Conservation (phyloP, 2,329 filamentous ascomycete genomes). For the Sphaerulina vaccinii region DNA sequence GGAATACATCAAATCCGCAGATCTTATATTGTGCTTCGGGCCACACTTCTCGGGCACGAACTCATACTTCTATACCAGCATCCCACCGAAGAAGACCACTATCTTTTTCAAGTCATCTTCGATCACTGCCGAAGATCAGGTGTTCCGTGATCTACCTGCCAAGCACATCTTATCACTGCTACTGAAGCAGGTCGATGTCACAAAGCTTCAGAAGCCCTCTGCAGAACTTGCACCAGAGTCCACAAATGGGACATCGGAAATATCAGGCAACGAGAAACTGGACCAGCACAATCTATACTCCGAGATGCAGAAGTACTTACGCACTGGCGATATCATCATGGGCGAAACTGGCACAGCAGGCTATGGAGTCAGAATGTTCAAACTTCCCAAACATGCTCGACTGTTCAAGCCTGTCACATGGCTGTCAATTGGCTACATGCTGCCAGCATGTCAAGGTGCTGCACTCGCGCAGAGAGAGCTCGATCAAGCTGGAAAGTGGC, state of each 20-base stretch:
- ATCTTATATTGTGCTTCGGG: slow-evolving; percentile 21
- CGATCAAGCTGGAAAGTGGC: slow-evolving; percentile 29
- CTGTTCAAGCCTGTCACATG: slow-evolving; percentile 77
- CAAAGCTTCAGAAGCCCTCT: slow-evolving; percentile 1
- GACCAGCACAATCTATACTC: slow-evolving; percentile 14
- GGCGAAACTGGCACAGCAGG: slow-evolving; percentile 87
- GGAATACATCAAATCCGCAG: slow-evolving; percentile 14
- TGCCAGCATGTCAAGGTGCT: slow-evolving; percentile 66
- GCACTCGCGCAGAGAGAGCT: slow-evolving; percentile 70
- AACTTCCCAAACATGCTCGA: slow-evolving; percentile 70
- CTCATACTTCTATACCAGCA: slow-evolving; percentile 42
- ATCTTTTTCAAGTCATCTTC: slow-evolving; percentile 39
- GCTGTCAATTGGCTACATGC: slow-evolving; percentile 66
- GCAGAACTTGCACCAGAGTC: slow-evolving; percentile 1
- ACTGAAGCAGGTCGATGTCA: slow-evolving; percentile 8
- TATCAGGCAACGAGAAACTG: not conserved
- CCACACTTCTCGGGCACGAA: slow-evolving; percentile 21
- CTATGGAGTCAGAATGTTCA: slow-evolving; percentile 84
- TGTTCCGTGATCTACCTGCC: slow-evolving; percentile 16
- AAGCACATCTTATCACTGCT: slow-evolving; percentile 14
- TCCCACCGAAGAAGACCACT: slow-evolving; percentile 39
- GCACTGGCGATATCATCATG: slow-evolving; percentile 68
- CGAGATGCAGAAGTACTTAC: slow-evolving; percentile 7
- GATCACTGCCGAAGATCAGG: slow-evolving; percentile 36
- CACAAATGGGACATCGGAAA: not conserved